Percentiles rank a stretch among this genome's conserved stretches.
Conservation (phyloP, 2,329 filamentous ascomycete genomes). For the Juglanconis oblonga region DNA sequence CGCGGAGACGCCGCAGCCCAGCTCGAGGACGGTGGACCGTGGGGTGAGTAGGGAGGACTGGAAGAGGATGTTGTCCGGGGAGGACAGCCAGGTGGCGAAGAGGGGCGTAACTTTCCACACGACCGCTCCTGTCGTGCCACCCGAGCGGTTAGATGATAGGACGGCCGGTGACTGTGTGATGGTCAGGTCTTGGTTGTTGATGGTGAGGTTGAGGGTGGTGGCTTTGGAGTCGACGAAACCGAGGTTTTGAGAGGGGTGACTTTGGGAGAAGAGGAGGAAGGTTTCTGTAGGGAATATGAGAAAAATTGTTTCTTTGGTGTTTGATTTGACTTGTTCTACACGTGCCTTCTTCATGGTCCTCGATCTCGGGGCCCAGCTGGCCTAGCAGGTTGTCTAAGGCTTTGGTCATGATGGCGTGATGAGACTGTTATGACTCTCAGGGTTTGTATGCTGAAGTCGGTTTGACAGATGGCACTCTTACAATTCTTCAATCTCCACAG, state of each 20-base stretch:
- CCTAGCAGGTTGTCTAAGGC: conserved; percentile 23
- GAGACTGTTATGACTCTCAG: background rate
- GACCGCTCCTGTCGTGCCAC: conserved; percentile 62
- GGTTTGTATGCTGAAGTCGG: too few relatives aligned
- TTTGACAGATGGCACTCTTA: too few relatives aligned
- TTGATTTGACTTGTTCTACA: background rate
- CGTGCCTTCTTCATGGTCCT: conserved; percentile 48
- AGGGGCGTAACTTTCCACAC: conserved; percentile 88
- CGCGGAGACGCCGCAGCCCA: conserved; percentile 85
- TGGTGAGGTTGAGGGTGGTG: conserved; percentile 59
- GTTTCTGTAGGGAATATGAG: conserved; percentile 60
- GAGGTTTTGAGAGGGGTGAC: conserved; percentile 71
- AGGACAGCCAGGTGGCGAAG: conserved; percentile 76
- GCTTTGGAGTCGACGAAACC: conserved; percentile 80
- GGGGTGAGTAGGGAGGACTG: conserved; percentile 44
- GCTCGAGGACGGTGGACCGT: conserved; percentile 66
- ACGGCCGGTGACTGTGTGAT: conserved; percentile 83
- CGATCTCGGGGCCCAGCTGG: conserved; percentile 40
- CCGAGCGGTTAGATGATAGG: conserved; percentile 70
- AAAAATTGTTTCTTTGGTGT: background rate
- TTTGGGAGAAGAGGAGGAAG: conserved; percentile 79
- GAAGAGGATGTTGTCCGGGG: conserved; percentile 61
- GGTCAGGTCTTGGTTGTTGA: conserved; percentile 67
- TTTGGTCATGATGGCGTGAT: conserved; percentile 1
- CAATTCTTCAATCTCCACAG: too few relatives aligned